Evolutionary conservation across 2,329 filamentous ascomycete species (phyloP).

Genomic region (Lizonia empirigonia): DNA sequence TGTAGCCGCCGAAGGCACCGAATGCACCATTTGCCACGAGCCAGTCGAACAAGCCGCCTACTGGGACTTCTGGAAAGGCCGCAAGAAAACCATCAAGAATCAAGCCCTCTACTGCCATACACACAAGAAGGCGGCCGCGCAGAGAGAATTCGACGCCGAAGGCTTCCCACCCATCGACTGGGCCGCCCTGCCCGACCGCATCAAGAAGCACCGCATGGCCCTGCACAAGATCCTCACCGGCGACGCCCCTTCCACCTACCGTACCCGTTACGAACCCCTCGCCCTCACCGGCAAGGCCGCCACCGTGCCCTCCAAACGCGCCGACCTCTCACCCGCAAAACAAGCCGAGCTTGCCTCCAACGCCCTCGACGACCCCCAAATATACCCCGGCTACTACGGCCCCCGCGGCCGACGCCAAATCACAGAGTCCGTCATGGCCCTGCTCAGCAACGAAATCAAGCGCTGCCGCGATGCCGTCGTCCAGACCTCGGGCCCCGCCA

Average conservation of each 20-base stretch:
- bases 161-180: conserved; percentile 77
- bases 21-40: conserved; percentile 71
- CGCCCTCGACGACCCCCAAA: conserved; percentile 25
- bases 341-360: conserved; percentile 36
- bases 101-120: conserved; percentile 53
- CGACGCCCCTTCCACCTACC: conserved; percentile 19
- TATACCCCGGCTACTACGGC: conserved; percentile 76
- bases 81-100: conserved; percentile 53
- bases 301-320: conserved; percentile 43
- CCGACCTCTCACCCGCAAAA: conserved; percentile 50
- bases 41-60: conserved; percentile 62
- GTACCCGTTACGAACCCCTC: conserved; percentile 29
- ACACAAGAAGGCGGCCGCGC: conserved; percentile 41
- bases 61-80: conserved; percentile 48
- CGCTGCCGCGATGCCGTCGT: conserved; percentile 38
- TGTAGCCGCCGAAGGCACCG: conserved; percentile 25
- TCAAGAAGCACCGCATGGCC: conserved; percentile 60
- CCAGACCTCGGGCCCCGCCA: conserved; percentile 35
- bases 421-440: conserved; percentile 55
- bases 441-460: conserved; percentile 37
- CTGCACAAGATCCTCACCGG: conserved; percentile 67
- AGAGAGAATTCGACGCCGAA: conserved; percentile 55
- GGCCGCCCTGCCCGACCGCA: conserved; percentile 63
- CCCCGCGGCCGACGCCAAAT: conserved; percentile 73
- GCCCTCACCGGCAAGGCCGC: conserved; percentile 36